Conservation (phyloP, 345 rosid species). For the Dimocarpus longan region DNA sequence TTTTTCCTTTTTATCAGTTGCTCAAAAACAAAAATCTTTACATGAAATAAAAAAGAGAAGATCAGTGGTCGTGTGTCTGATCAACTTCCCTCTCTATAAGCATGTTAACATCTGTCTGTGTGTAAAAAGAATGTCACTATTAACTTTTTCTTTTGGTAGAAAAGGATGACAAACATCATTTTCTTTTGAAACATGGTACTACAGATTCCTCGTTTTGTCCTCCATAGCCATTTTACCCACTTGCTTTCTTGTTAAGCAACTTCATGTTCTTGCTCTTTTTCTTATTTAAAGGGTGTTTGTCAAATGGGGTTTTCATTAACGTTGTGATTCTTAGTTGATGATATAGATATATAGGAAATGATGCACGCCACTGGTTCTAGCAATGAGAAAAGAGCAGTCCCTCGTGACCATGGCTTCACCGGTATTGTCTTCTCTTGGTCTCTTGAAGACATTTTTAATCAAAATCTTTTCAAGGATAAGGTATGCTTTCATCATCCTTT, state of each 20-base stretch:
- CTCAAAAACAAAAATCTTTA: too few relatives aligned
- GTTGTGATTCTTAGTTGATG: neutral
- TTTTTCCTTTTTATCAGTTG: too few relatives aligned
- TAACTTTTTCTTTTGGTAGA: neutral
- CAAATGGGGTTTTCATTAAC: neutral
- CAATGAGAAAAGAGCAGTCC: neutral
- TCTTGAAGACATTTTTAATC: slow-evolving; percentile 34
- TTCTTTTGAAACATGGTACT: too few relatives aligned
- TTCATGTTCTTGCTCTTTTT: neutral
- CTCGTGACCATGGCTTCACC: neutral
- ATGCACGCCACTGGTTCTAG: neutral
- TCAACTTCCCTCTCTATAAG: neutral
- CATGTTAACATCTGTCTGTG: neutral
- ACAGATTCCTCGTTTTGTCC: too few relatives aligned
- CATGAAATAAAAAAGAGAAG: too few relatives aligned
- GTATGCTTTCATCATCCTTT: slow-evolving; percentile 13
- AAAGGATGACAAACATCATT: neutral
- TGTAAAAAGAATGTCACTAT: too few relatives aligned
- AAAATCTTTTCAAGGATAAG: slow-evolving; percentile 30
- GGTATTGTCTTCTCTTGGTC: slow-evolving; percentile 6
- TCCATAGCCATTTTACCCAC: too few relatives aligned
- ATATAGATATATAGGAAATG: neutral
- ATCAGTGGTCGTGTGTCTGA: neutral
- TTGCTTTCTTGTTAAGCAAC: neutral
- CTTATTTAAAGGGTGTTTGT: neutral